phyloP scores from a whole-genome alignment of 1,139 yeast genomes.

The Hemisphaericaspora lyxosophila region DNA sequence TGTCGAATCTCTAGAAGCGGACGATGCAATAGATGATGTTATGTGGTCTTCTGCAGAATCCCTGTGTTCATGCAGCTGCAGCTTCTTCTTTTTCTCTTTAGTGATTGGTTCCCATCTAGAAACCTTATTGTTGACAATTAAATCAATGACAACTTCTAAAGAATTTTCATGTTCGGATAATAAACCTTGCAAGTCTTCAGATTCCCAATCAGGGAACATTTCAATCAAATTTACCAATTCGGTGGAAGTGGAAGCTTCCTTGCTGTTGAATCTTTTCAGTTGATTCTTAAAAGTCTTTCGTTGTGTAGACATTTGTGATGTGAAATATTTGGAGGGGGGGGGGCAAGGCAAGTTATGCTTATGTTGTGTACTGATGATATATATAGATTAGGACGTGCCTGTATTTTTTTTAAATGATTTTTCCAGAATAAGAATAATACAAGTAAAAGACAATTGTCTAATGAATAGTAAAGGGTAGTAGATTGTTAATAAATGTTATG shows the following conservation, averaged over 20 bases:
- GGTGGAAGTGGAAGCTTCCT: slow-evolving; percentile 17
- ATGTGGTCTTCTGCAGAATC: slow-evolving; percentile 10
- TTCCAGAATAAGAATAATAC: not conserved
- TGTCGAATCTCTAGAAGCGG: slow-evolving; percentile 8
- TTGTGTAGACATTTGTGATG: slow-evolving; percentile 29
- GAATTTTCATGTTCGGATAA: slow-evolving; percentile 72
- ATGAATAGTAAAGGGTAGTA: not conserved
- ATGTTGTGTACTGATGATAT: too few relatives aligned
- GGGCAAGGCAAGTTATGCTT: too few relatives aligned
- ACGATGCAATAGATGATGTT: slow-evolving; percentile 3
- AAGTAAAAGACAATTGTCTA: not conserved
- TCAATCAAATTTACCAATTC: slow-evolving; percentile 67
- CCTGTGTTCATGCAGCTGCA: slow-evolving; percentile 28
- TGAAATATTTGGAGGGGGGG: not conserved
- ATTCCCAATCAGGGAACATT: slow-evolving; percentile 93
- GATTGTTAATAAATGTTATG: not conserved
- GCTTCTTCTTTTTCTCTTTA: slow-evolving; percentile 48
- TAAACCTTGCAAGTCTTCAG: slow-evolving; percentile 76
- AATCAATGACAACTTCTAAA: slow-evolving; percentile 76
- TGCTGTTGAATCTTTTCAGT: slow-evolving; percentile 43
- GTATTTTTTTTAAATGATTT: not conserved
- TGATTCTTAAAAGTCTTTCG: slow-evolving; percentile 47
- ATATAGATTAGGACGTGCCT: not conserved
- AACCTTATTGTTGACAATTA: slow-evolving; percentile 80
- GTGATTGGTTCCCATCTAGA: slow-evolving; percentile 60